Evolutionary conservation across 495 filamentous ascomycete species (phyloP).

Genomic region (Xylaria bambusicola): DNA sequence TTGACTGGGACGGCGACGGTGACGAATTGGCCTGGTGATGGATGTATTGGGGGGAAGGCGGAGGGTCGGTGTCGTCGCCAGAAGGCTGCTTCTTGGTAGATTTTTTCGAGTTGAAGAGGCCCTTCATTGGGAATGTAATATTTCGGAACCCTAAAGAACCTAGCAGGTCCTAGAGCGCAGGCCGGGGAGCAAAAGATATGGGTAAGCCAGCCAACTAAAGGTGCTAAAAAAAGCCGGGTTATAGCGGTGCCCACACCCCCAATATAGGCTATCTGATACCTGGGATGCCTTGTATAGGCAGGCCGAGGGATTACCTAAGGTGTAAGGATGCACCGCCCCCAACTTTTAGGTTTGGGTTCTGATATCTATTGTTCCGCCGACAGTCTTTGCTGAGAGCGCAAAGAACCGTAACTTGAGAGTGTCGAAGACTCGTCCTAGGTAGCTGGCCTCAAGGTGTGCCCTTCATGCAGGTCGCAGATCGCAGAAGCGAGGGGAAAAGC

Average conservation of each 20-base stretch:
- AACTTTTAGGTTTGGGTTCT: neutral
- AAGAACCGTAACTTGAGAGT: neutral
- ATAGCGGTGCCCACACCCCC: conserved; percentile 20
- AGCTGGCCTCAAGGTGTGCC: conserved; percentile 2
- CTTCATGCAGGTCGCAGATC: conserved; percentile 12
- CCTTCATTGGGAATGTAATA: conserved; percentile 50
- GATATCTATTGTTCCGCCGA: neutral
- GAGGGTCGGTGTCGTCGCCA: conserved; percentile 43
- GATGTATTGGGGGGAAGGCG: conserved; percentile 14
- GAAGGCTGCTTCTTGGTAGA: conserved; percentile 51
- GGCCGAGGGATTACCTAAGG: conserved; percentile 11
- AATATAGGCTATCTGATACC: conserved; percentile 1
- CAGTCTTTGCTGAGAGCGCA: conserved; percentile 3
- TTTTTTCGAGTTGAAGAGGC: conserved; percentile 56
- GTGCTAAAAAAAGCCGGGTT: conserved; percentile 13
- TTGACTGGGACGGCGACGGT: conserved; percentile 30
- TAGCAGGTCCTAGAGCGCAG: neutral
- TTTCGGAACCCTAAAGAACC: neutral
- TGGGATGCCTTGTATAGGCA: no score
- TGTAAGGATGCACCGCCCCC: conserved; percentile 1
- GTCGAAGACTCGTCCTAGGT: neutral
- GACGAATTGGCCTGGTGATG: conserved; percentile 26
- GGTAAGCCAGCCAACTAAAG: neutral
- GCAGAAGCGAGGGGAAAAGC: neutral
- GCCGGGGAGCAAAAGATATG: neutral